Evolutionary conservation across 2,329 filamentous ascomycete genomes (phyloP), one percentile per base, ranked within the genome.

Genomic region (Microdochium paspali): DNA sequence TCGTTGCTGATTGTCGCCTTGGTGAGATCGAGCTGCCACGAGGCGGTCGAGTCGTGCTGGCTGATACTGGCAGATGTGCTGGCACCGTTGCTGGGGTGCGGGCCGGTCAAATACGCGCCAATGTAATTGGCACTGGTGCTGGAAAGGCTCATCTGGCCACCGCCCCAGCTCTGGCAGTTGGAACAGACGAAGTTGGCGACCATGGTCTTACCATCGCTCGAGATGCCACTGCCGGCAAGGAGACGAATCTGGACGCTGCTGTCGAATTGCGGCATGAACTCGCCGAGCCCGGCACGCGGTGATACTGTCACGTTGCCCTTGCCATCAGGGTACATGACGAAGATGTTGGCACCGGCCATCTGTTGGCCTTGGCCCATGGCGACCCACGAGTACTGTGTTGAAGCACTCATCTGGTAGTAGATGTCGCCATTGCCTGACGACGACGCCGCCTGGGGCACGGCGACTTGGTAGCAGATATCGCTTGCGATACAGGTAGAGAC

Each of bases 231-330:
- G 44, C 81, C 80, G 0, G 64, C 70, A 2, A 85, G 69, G 3
- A 85, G 67, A 30, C 73, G 67, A 21, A 84, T 60, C 26, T 69
- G 62, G 23, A 67, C 58, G 46, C 56, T 58, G 2, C 63, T 65
- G 60, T 76, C 73, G 35, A 65, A 57, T 24, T 61, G 44, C 0
- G 82, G 82, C 65, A 67, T 61, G 30, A 59, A 52, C 52, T 83
- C 67, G 7, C 69, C 69, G 1, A 56, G 63, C 25, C 73, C 77
- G 3, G 60, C 55, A 21, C 82, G 74, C 1, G 79, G 71, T 51
- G 79, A 83, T 46, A 84, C 58, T 1, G 81, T 85, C 23, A 84
- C 69, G 56, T 84, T 83, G 51, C 74, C 74, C 3, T 55, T 53
- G 49, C 77, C 77, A 52, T 80, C 70, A 43, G 75, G 64, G 60